Evolutionary conservation across 768 basidiomycete species (phyloP).

Genomic region (Termitomyces titanicus): DNA sequence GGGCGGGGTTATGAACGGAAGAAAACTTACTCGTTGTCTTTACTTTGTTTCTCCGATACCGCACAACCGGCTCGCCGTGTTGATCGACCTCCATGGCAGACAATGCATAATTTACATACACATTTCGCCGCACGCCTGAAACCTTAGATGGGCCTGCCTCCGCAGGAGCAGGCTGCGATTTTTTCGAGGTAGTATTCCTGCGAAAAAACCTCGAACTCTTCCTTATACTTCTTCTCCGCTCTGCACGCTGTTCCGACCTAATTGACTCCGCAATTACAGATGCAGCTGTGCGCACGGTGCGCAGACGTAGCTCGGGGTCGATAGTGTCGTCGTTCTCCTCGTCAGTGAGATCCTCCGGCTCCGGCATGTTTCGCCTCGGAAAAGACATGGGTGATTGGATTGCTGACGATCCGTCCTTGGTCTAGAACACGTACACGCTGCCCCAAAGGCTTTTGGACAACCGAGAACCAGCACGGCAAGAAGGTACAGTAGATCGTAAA

Average conservation of each 20-base stretch:
- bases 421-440: slow-evolving; percentile 8
- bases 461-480: slow-evolving; percentile 23
- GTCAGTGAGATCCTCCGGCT: slow-evolving; percentile 42
- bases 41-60: slow-evolving; percentile 93
- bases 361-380: slow-evolving; percentile 37
- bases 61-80: slow-evolving; percentile 70
- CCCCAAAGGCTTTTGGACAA: slow-evolving; percentile 8
- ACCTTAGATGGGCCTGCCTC: slow-evolving; percentile 33
- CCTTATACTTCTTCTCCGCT: slow-evolving; percentile 47
- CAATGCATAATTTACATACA: slow-evolving; percentile 78
- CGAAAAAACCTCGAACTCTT: slow-evolving; percentile 62
- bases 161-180: slow-evolving; percentile 27
- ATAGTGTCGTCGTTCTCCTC: slow-evolving; percentile 65
- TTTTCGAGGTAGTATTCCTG: slow-evolving; percentile 42
- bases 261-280: slow-evolving; percentile 88
- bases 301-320: slow-evolving; percentile 83
- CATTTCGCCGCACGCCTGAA: slow-evolving; percentile 58
- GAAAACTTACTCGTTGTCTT: slow-evolving; percentile 78
- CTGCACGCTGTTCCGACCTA: slow-evolving; percentile 68
- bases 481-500: slow-evolving; percentile 8
- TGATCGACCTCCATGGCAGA: slow-evolving; percentile 61
- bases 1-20: neutral
- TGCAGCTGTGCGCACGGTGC: slow-evolving; percentile 90
- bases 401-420: slow-evolving; percentile 10
- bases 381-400: slow-evolving; percentile 27